phyloP scores from a whole-genome alignment of 2,329 filamentous ascomycete genomes.

The Acephala macrosclerotiorum region DNA sequence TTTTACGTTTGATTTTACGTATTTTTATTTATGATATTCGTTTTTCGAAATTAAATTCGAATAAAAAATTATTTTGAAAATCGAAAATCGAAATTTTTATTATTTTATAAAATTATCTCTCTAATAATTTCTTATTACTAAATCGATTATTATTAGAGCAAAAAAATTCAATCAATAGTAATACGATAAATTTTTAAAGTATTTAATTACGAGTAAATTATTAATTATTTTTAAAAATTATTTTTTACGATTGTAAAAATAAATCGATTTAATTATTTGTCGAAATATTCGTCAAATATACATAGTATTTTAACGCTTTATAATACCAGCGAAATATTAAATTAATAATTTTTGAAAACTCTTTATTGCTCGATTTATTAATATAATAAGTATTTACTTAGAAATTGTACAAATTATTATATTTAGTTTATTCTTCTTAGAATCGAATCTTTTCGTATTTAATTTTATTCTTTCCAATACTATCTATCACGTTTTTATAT shows the following conservation, averaged over 20 bases:
- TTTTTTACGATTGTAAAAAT: background rate
- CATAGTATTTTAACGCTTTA: slow-evolving; percentile 12
- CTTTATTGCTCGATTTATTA: slow-evolving; percentile 1
- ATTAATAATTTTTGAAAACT: slow-evolving; percentile 7
- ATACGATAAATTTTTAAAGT: slow-evolving; percentile 16
- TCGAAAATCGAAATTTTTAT: slow-evolving; percentile 11
- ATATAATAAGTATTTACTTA: slow-evolving; percentile 7
- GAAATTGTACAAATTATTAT: background rate
- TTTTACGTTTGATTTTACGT: slow-evolving; percentile 13
- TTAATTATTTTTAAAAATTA: background rate
- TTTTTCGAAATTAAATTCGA: slow-evolving; percentile 10
- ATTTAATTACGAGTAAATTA: slow-evolving; percentile 24
- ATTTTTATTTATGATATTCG: slow-evolving; percentile 9
- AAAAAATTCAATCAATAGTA: slow-evolving; percentile 13
- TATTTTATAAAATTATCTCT: slow-evolving; percentile 11
- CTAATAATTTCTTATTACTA: slow-evolving; percentile 4
- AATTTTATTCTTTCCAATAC: slow-evolving; percentile 20
- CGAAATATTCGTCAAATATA: slow-evolving; percentile 10
- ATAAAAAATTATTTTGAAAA: slow-evolving; percentile 3
- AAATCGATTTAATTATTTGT: background rate
- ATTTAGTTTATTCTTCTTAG: slow-evolving; percentile 37
- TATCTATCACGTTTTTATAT: background rate
- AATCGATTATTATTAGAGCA: background rate
- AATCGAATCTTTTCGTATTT: too few relatives aligned
- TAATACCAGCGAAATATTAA: too few relatives aligned